Evolutionary conservation across 2,329 filamentous ascomycete species (phyloP).

Genomic region (Anthostomella pinea): DNA sequence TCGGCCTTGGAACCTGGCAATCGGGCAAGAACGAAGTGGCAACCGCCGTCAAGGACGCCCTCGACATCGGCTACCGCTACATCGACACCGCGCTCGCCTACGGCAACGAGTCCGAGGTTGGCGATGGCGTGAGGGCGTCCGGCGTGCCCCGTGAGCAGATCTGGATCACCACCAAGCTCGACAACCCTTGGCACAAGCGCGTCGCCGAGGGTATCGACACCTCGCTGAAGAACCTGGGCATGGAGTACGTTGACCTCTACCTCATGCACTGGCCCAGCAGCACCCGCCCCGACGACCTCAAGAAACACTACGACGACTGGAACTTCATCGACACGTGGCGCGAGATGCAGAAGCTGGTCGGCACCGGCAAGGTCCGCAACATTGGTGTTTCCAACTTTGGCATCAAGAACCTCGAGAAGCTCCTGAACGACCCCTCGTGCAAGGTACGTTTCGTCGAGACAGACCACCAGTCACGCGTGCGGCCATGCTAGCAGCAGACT

Average conservation of each 20-base stretch:
- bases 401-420: constrained; percentile 74
- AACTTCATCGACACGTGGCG: constrained; percentile 78
- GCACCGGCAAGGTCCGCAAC: constrained; percentile 69
- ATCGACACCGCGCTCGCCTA: constrained; percentile 77
- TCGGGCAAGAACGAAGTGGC: constrained; percentile 67
- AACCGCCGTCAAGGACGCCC: constrained; percentile 67
- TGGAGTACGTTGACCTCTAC: constrained; percentile 67
- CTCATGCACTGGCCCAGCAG: constrained; percentile 71
- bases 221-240: constrained; percentile 58
- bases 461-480: neutral
- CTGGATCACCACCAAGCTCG: constrained; percentile 77
- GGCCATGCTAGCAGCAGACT: neutral
- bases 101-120: constrained; percentile 70
- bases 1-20: constrained; percentile 80
- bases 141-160: constrained; percentile 64
- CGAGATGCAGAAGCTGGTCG: constrained; percentile 68
- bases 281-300: constrained; percentile 58
- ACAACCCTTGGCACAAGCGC: constrained; percentile 75
- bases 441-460: constrained; percentile 43
- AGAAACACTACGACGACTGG: constrained; percentile 74
- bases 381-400: constrained; percentile 87
- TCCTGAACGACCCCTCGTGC: constrained; percentile 63
- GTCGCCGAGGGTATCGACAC: constrained; percentile 59
- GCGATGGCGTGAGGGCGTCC: constrained; percentile 60
- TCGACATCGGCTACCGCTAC: constrained; percentile 68